Evolutionary conservation across 2,329 filamentous ascomycete species (phyloP).

Genomic region (Aspergillus aculeatus): DNA sequence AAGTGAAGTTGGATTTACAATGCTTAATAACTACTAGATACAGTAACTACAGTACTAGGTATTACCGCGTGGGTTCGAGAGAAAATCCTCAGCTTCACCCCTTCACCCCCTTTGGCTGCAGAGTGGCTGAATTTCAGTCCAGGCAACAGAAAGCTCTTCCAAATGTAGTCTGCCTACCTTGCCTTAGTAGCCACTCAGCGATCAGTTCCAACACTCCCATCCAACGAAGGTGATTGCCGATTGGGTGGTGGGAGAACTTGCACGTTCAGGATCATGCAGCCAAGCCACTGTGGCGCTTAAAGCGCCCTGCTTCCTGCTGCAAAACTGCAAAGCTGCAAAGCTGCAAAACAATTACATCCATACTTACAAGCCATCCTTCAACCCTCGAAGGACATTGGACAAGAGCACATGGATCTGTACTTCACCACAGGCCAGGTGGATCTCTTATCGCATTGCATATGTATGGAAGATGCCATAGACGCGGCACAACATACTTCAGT

Average conservation of each 20-base stretch:
- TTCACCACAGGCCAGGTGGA: background rate
- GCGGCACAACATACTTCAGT: constrained; percentile 1
- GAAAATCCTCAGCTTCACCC: background rate
- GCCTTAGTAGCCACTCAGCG: background rate
- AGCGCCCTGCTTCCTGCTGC: background rate
- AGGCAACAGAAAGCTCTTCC: background rate
- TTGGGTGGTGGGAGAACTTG: background rate
- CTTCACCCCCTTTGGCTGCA: background rate
- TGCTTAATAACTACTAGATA: background rate
- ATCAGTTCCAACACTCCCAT: background rate
- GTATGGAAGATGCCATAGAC: background rate
- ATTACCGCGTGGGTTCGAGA: background rate
- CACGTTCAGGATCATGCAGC: background rate
- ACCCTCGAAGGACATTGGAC: background rate
- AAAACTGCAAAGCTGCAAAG: background rate
- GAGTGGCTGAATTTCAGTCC: background rate
- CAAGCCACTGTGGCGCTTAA: background rate
- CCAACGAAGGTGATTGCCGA: background rate
- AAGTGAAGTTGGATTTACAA: background rate
- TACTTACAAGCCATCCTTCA: background rate
- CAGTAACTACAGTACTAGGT: too few relatives aligned
- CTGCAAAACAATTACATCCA: background rate
- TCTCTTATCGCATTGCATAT: background rate
- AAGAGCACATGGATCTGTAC: background rate
- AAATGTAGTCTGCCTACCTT: background rate